Evolutionary conservation across 75 land plant genomes (phyloP).

Genomic region (Selaginella moellendorffii): DNA sequence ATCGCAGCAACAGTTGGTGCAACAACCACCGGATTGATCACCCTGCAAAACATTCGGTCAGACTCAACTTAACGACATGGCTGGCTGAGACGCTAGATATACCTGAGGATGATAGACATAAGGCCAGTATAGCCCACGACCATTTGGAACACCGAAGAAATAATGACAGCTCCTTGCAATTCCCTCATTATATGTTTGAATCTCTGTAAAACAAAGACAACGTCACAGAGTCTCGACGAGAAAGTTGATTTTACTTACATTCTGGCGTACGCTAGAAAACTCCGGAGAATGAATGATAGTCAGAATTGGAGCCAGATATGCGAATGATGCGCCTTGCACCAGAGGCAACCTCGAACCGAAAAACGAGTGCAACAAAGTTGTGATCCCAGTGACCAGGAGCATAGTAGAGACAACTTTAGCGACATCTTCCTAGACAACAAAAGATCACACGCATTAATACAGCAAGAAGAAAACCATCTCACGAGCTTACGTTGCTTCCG

Average conservation of each 20-base stretch:
- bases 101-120: conserved; percentile 83
- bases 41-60: conserved; percentile 29
- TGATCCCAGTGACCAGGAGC: conserved; percentile 62
- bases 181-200: conserved; percentile 90
- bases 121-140: conserved; percentile 82
- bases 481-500: background rate
- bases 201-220: conserved; percentile 33
- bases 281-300: conserved; percentile 29
- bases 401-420: conserved; percentile 71
- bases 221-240: too few species aligned
- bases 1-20: conserved; percentile 96
- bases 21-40: conserved; percentile 83
- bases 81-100: conserved; percentile 2
- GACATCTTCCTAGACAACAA: conserved; percentile 48
- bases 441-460: background rate
- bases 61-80: background rate
- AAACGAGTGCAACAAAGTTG: conserved; percentile 59
- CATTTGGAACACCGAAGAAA: conserved; percentile 63
- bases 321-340: conserved; percentile 88
- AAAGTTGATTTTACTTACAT: too few species aligned
- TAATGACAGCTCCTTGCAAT: conserved; percentile 88
- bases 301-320: conserved; percentile 70
- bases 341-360: conserved; percentile 79
- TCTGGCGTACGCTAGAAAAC: conserved; percentile 34
- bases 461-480: background rate